Conservation (phyloP, 768 basidiomycete species). For the Naganishia friedmannii region DNA sequence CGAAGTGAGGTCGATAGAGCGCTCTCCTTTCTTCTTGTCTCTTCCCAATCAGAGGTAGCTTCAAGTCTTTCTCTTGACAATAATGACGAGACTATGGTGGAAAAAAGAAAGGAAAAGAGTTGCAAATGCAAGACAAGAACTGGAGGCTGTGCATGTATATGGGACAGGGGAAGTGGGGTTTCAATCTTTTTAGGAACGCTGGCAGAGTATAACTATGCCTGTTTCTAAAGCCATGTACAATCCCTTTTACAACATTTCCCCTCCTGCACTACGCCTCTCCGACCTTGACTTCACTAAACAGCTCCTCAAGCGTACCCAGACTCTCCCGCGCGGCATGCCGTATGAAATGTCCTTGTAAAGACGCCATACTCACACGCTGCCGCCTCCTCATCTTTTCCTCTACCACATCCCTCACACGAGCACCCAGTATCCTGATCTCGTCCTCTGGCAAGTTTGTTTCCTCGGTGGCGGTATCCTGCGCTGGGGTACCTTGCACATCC, state of each 20-base stretch:
- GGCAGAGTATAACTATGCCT: too few relatives aligned
- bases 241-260: background rate
- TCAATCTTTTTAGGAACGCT: too few relatives aligned
- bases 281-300: constrained; percentile 26
- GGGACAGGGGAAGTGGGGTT: too few relatives aligned
- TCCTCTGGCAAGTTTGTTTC: background rate
- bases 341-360: constrained; percentile 92
- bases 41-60: too few relatives aligned
- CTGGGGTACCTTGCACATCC: constrained; percentile 36
- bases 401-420: constrained; percentile 60
- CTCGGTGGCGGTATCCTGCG: background rate
- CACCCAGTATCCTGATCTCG: constrained; percentile 53
- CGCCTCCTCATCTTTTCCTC: constrained; percentile 59
- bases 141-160: too few relatives aligned
- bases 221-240: background rate
- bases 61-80: too few relatives aligned
- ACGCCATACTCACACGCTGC: constrained; percentile 84
- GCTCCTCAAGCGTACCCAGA: constrained; percentile 37
- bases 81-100: too few relatives aligned
- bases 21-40: too few relatives aligned
- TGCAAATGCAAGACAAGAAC: too few relatives aligned
- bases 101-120: too few relatives aligned
- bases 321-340: constrained; percentile 56
- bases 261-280: constrained; percentile 10
- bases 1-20: too few relatives aligned